phyloP scores from a whole-genome alignment of 768 basidiomycete genomes.

The Lyophyllum shimeji region DNA sequence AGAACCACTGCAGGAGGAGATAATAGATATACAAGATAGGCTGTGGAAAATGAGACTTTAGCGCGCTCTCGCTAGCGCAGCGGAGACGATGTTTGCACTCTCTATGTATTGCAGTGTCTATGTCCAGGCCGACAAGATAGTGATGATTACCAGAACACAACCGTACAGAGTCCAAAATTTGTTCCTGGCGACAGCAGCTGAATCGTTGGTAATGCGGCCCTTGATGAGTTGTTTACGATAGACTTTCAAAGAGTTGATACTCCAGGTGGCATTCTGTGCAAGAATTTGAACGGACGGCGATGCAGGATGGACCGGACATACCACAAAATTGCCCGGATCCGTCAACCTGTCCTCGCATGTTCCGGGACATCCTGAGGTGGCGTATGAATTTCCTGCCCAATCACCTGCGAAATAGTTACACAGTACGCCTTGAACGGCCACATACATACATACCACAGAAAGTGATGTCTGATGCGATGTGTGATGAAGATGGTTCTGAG shows the following conservation, averaged over 20 bases:
- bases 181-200: neutral
- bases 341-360: conserved; percentile 62
- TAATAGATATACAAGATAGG: conserved; percentile 36
- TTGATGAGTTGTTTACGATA: conserved; percentile 58
- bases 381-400: conserved; percentile 84
- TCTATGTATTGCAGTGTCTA: neutral
- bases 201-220: conserved; percentile 28
- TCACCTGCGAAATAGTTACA: conserved; percentile 46
- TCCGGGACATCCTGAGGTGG: conserved; percentile 72
- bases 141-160: neutral
- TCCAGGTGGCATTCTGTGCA: conserved; percentile 75
- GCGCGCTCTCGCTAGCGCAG: neutral
- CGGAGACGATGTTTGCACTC: neutral
- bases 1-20: conserved; percentile 43
- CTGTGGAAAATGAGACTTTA: conserved; percentile 63
- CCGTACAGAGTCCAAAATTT: neutral
- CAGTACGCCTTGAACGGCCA: neutral
- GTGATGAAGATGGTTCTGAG: neutral
- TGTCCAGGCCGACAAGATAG: neutral
- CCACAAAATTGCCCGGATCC: conserved; percentile 73
- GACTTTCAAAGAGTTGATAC: conserved; percentile 76
- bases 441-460: conserved; percentile 65
- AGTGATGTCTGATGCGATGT: conserved; percentile 60
- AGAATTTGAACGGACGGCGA: neutral
- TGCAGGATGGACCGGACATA: conserved; percentile 30